A percentile compares a stretch with the other conserved stretches of the same genome.
phyloP scores from a whole-genome alignment of 148 eudicot species.

The Chenopodium album region DNA sequence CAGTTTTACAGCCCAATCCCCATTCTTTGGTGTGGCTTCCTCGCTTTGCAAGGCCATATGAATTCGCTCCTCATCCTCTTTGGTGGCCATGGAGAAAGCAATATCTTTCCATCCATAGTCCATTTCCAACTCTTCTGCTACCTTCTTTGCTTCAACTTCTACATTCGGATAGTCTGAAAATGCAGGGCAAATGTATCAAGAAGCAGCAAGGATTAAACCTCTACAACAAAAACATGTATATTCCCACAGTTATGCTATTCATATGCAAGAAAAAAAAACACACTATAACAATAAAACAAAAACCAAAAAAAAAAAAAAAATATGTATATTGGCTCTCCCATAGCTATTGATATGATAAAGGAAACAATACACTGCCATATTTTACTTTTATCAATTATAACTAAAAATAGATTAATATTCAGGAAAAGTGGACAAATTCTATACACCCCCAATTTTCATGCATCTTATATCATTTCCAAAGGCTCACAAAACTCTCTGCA shows the following conservation, averaged over 20 bases:
- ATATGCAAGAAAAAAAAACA: no score
- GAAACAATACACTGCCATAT: no score
- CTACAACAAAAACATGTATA: neutral
- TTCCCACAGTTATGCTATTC: no score
- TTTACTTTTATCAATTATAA: no score
- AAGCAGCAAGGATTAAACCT: neutral
- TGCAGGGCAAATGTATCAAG: conserved; percentile 8
- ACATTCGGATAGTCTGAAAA: conserved; percentile 81
- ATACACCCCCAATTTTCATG: neutral
- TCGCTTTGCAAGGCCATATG: conserved; percentile 68
- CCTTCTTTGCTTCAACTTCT: conserved; percentile 67
- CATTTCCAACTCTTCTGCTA: conserved; percentile 71
- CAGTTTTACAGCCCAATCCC: conserved; percentile 93
- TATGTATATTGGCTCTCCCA: neutral
- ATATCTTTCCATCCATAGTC: conserved; percentile 60
- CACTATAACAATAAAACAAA: no score
- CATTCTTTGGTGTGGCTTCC: conserved; percentile 71
- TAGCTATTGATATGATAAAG: no score
- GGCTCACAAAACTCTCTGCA: neutral
- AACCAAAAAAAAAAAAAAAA: no score
- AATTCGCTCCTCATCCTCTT: conserved; percentile 66
- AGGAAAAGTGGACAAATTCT: neutral
- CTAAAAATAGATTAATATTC: no score
- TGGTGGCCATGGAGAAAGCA: conserved; percentile 52
- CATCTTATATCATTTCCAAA: neutral